Percentiles rank a stretch among this genome's conserved stretches.
Evolutionary conservation across 257 asterid genomes (phyloP).

Genomic region (Nicotiana tabacum): DNA sequence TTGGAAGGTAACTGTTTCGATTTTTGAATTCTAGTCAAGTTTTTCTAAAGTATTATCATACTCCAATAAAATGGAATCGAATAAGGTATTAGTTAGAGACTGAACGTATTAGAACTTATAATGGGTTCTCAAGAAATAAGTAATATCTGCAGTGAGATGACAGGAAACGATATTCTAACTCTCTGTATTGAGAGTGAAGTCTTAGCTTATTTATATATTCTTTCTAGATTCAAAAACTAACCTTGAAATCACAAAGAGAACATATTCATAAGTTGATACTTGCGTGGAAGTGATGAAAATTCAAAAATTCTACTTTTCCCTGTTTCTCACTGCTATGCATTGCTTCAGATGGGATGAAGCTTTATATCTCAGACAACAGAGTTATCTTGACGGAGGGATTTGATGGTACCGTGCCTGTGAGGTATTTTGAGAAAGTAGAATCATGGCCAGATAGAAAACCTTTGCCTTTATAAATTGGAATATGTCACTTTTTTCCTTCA

Average conservation of each 20-base stretch:
- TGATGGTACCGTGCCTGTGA: slow-evolving; percentile 69
- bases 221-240: background rate
- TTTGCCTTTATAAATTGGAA: slow-evolving; percentile 21
- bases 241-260: too few species aligned
- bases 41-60: background rate
- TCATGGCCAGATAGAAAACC: slow-evolving; percentile 76
- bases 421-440: slow-evolving; percentile 72
- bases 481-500: background rate
- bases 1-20: slow-evolving; percentile 57
- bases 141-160: background rate
- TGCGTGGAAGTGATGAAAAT: background rate
- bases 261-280: background rate
- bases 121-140: background rate
- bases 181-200: background rate
- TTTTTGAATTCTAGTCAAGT: background rate
- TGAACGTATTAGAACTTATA: background rate
- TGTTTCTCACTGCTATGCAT: background rate
- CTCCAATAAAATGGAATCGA: background rate
- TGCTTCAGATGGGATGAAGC: slow-evolving; percentile 79
- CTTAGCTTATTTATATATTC: background rate
- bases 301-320: background rate
- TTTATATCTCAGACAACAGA: slow-evolving; percentile 75
- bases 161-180: background rate
- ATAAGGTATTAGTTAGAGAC: background rate
- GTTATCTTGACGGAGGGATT: slow-evolving; percentile 94